Base-by-base conservation (phyloP, 352 stramenopile species). In the Pythium aristosporum region DNA sequence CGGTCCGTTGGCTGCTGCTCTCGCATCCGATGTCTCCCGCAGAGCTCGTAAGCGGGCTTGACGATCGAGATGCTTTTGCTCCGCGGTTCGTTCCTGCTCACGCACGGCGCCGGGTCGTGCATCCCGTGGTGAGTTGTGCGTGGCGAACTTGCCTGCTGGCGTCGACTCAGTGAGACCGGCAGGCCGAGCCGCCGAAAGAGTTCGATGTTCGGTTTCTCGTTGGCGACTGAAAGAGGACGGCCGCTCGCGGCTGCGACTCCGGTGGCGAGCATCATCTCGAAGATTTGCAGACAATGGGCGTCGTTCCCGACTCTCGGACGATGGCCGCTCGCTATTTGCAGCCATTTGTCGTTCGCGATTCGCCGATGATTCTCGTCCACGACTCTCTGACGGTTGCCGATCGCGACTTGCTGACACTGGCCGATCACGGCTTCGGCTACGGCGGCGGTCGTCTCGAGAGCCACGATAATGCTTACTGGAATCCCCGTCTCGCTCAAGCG, bases 61-160 rank as follows among this genome's bases (percentile, higher is more conserved):
- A 1, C 69, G 56, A 5, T 70, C 60, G 0, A 41, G 39, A n/a
- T 73, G 71, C 36, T 78, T 75, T 48, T 72, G 37, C 28, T 56
- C 65, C 0, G 53, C 56, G 7, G 56, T 61, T 18, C 63, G 37
- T 23, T 60, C 63, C n/a, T 28, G 7, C 23, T 61, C 54, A 13
- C 49, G 55, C 5, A 32, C 54, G 36, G 2, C 46, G 7, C 47
- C 37, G 13, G 49, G 32, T 36, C 60, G 12, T 32, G 28, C 16
- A 11, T 56, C 21, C 25, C 39, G 37, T 32, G 49, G 37, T 3
- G 51, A 46, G 10, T 41, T 15, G 16, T 20, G 23, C 15, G 13
- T 21, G 28, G 11, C 39, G 18, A 18, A 9, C 34, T 13, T 30
- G 18, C n/a, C 5, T 13, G n/a, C 2, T 50, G 5, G 18, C 1